Conservation (phyloP, 805 yeast genomes). For the Kluyveromyces aestuarii region DNA sequence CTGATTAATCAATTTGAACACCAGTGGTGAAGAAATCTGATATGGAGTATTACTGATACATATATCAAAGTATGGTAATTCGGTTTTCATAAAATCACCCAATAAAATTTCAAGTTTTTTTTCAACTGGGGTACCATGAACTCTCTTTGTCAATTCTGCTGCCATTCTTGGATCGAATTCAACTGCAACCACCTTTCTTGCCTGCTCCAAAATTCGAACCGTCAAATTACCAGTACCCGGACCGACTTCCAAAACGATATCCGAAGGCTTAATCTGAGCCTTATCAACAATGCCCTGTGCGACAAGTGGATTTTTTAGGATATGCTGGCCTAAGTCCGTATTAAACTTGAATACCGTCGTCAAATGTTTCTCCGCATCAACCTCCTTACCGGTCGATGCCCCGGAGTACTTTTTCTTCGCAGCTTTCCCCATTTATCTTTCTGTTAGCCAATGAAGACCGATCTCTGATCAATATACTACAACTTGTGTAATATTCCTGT, state of each 20-base stretch:
- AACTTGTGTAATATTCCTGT: neutral
- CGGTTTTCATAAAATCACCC: conserved; percentile 95
- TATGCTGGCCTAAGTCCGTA: conserved; percentile 95
- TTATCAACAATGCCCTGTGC: conserved; percentile 98
- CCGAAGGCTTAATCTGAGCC: conserved; percentile 87
- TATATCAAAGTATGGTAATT: conserved; percentile 87
- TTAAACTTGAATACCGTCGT: conserved; percentile 87
- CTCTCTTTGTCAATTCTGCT: conserved; percentile 94
- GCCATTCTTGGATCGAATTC: conserved; percentile 99
- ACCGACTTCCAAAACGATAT: conserved; percentile 90
- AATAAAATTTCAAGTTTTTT: conserved; percentile 83
- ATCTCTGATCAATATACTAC: neutral
- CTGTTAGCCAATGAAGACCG: neutral
- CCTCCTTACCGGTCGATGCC: conserved; percentile 44
- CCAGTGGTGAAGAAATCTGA: conserved; percentile 94
- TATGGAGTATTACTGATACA: conserved; percentile 97
- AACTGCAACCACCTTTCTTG: conserved; percentile 87
- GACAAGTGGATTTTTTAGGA: conserved; percentile 87
- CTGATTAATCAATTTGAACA: conserved; percentile 81
- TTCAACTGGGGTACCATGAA: conserved; percentile 91
- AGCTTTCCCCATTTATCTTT: conserved; percentile 46
- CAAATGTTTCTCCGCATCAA: conserved; percentile 59
- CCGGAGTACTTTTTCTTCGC: conserved; percentile 49
- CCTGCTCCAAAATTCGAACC: conserved; percentile 84
- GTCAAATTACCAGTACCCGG: conserved; percentile 99